Evolutionary conservation across 2,329 filamentous ascomycete species (phyloP), one percentile per base, ranked within the genome.

Genomic region (Trichoderma polysporum): DNA sequence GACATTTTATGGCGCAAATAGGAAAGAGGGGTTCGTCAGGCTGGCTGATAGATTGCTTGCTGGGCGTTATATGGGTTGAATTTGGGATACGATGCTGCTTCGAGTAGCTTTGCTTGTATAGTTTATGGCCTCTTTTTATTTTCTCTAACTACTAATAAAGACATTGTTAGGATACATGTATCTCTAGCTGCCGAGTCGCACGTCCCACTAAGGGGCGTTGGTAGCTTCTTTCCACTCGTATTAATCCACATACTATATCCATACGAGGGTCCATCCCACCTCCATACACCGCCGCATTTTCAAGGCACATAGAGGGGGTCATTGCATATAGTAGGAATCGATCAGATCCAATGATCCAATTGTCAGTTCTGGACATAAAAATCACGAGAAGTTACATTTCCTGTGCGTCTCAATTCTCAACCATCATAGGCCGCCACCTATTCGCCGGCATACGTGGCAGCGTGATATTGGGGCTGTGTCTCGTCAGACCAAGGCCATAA

Each of bases 391-490:
- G 22, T 15, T 29, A 22, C 35, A 45, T 56, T 64, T 37, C 50
- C 19, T 27, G 15, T 33, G 19, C 47, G 19, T 53, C 35, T 27
- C 22, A 13, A 31, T 17, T 2, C 50, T 33, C 15, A 12, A 25
- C 19, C 35, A 13, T 35, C 29, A 64, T 56, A 54, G 61, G 61
- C 27, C 39, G 60, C 60, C 60, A 64, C 37, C 27, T 17, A 35
- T 45, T 56, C 25, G 49, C 50, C 22, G 37, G 29, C 25, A 67
- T 67, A 67, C 66, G 66, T 67, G 66, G 66, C 66, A 67, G 50
- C 53, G 66, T 39, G 25, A 67, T 67, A 67, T 67, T 67, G 66
- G 66, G 66, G 57, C 63, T 59, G 63, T 59, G 54, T 59, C 45
- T 50, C 35, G 35, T 27, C 39, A 29, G 64, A 25, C 54, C 45